Conservation (phyloP, 305 asterid genomes). For the Solanum aculeatissimum region DNA sequence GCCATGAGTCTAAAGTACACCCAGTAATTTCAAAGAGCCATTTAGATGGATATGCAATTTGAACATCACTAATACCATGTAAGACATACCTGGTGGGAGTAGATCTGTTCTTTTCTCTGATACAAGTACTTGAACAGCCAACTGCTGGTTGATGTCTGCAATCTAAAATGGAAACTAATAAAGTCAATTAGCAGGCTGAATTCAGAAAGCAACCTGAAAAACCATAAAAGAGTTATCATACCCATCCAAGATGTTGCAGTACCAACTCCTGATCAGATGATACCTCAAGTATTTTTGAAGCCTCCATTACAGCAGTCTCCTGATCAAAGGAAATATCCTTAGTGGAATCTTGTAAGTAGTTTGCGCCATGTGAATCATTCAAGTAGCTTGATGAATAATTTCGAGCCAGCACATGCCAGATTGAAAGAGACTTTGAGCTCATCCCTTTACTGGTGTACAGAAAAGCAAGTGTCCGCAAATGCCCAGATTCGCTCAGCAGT, state of each 20-base stretch:
- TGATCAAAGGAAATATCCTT: conserved; percentile 21
- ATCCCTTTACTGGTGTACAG: conserved; percentile 86
- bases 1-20: not conserved
- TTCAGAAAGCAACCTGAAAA: conserved; percentile 7
- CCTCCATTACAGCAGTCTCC: conserved; percentile 70
- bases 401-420: conserved; percentile 84
- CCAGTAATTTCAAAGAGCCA: not conserved
- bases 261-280: conserved; percentile 81
- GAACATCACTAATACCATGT: not conserved
- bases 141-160: conserved; percentile 73
- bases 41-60: not conserved
- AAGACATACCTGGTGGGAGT: conserved; percentile 69
- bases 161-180: conserved; percentile 35
- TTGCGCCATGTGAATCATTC: conserved; percentile 29
- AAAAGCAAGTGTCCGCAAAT: conserved; percentile 86
- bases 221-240: conserved; percentile 18
- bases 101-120: conserved; percentile 58
- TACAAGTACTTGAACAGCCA: conserved; percentile 78
- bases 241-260: conserved; percentile 97
- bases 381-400: conserved; percentile 38
- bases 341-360: conserved; percentile 32
- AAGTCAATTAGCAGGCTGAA: conserved; percentile 7
- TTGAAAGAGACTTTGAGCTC: conserved; percentile 77
- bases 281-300: conserved; percentile 77
- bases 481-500: conserved; percentile 81